Conservation (phyloP, 129 eudicot genomes). For the Mikania micrantha region DNA sequence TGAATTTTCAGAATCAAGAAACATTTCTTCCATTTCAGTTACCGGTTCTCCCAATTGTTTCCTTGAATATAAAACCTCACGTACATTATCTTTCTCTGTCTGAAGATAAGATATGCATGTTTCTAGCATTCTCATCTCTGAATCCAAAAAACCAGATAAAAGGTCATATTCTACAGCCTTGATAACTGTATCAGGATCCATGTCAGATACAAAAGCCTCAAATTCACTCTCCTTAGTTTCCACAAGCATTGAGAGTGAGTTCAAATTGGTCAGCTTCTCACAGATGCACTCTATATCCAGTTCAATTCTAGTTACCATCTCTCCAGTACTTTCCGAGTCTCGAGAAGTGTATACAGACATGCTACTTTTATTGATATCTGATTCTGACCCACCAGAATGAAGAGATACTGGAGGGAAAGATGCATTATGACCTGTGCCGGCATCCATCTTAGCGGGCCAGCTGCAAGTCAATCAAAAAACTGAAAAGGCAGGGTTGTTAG, state of each 20-base stretch:
- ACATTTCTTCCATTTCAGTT: constrained; percentile 42
- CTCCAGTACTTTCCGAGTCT: constrained; percentile 40
- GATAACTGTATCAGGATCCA: constrained; percentile 31
- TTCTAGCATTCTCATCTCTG: constrained; percentile 54
- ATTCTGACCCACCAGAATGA: constrained; percentile 39
- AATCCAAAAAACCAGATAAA: constrained; percentile 52
- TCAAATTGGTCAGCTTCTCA: constrained; percentile 68
- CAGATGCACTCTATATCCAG: constrained; percentile 51
- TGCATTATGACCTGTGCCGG: constrained; percentile 20
- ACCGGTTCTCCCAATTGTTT: constrained; percentile 32
- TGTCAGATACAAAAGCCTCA: constrained; percentile 48
- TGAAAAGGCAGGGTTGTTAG: constrained; percentile 8
- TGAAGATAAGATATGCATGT: constrained; percentile 35
- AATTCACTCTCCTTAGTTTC: constrained; percentile 65
- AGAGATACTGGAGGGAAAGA: constrained; percentile 34
- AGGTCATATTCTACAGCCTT: constrained; percentile 59
- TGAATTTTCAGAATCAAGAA: constrained; percentile 50
- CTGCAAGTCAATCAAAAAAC: constrained; percentile 12
- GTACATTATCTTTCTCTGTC: constrained; percentile 35
- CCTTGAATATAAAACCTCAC: constrained; percentile 34
- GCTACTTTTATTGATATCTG: constrained; percentile 31
- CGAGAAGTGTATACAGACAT: constrained; percentile 35
- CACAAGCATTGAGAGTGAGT: constrained; percentile 58
- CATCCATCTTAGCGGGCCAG: constrained; percentile 46
- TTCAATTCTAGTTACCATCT: constrained; percentile 50